phyloP scores from a whole-genome alignment of 345 rosid species.

The Brassica rapa region DNA sequence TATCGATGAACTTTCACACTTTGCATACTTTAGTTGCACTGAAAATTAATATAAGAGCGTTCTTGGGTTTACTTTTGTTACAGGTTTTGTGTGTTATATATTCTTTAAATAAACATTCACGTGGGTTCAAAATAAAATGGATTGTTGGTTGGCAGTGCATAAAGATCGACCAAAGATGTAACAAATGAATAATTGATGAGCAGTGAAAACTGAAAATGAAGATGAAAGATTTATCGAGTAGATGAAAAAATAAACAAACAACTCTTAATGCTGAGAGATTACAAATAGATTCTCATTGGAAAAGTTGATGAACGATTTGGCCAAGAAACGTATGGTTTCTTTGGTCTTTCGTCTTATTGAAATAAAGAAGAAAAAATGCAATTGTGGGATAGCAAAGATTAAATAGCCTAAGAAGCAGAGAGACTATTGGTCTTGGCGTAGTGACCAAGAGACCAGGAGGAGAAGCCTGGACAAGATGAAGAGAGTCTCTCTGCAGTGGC shows the following conservation, averaged over 20 bases:
- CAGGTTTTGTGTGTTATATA: neutral
- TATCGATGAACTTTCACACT: neutral
- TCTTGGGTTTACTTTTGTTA: neutral
- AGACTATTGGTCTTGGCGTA: slow-evolving; percentile 27
- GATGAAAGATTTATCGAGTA: neutral
- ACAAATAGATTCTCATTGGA: neutral
- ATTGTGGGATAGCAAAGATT: neutral
- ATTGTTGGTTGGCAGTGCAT: neutral
- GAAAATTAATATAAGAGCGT: neutral
- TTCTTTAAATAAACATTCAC: neutral
- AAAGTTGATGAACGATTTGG: neutral
- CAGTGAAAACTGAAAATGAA: neutral
- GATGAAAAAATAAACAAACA: neutral
- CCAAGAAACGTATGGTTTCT: slow-evolving; percentile 26
- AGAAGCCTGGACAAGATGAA: slow-evolving; percentile 30
- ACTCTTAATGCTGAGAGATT: slow-evolving; percentile 19
- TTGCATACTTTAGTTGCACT: neutral
- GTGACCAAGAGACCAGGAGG: slow-evolving; percentile 28
- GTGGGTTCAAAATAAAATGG: neutral
- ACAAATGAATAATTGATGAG: neutral
- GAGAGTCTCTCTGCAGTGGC: slow-evolving; percentile 36
- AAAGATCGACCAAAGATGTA: neutral
- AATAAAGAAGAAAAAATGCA: neutral
- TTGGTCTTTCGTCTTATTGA: slow-evolving; percentile 9
- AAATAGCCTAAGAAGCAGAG: slow-evolving; percentile 28